Evolutionary conservation across 768 basidiomycete species (phyloP), one percentile per base, ranked within the genome.

Genomic region (Boletales sp.): DNA sequence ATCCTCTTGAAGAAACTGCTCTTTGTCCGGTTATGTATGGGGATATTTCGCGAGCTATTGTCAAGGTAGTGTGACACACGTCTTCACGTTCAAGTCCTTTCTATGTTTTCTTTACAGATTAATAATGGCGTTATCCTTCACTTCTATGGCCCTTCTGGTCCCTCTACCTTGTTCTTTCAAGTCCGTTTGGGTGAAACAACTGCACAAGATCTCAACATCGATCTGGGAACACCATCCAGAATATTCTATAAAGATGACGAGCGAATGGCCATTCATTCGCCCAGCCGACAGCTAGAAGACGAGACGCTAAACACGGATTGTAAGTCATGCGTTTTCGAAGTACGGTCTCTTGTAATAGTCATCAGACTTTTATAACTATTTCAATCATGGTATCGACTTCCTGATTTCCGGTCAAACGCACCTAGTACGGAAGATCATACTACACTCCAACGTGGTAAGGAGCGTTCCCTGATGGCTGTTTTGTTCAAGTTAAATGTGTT

Each of bases 281-380:
- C 76, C 5, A 65, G 57, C 30, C 62, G 51, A 8, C 71, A 71
- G 28, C 59, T 70, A 15, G 61, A 70, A 13, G 78, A 81, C n/a
- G 73, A 71, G 21, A 75, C 74, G 46, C 71, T 74, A 45, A 79
- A 80, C 37, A 71, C 74, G 57, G 75, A 80, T 54, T 79, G 82
- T 78, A 57, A 51, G 73, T 48, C 54, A n/a, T 46, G n/a, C 41
- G 2, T 38, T 54, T 35, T 41, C 19, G 15, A 37, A 33, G 37
- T 35, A 36, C 47, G 30, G 35, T 42, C 13, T 41, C 40, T 36
- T 33, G 28, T 53, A n/a, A 54, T 41, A 30, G 36, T 56, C 52
- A 48, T 46, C 53, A 91, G 90, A 92, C 67, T 92, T 93, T 64
- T 92, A 89, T 69, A 95, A 94, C 61, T 96, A 96, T 62, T 92